These are phyloP conservation scores for Atkinsonella hypoxylon DNA, from an alignment of 2,329 filamentous ascomycete genomes.

Conservation along the genomic window DNA sequence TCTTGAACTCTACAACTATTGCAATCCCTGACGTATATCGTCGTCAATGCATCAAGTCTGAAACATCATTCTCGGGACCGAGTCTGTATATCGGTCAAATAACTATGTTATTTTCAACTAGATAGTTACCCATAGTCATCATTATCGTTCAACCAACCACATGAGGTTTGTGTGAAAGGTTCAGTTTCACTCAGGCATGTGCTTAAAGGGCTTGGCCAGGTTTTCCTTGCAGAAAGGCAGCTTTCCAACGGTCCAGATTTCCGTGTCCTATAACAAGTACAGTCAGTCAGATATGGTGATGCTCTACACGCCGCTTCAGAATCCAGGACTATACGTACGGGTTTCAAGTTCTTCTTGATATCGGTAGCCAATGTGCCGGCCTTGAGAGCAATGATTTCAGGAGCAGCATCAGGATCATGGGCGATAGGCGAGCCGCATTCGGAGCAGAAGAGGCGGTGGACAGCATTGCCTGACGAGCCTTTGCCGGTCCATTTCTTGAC, in stretches of 20 bases:
- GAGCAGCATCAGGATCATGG: constrained; percentile 59
- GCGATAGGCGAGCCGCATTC: constrained; percentile 60
- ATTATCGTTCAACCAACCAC: not conserved
- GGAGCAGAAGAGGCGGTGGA: constrained; percentile 58
- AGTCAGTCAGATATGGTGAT: not conserved
- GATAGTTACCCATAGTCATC: not conserved
- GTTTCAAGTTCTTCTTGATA: constrained; percentile 57
- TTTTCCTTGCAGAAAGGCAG: constrained; percentile 58
- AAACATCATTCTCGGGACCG: no score
- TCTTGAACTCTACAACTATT: no score
- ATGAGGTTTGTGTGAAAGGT: no score
- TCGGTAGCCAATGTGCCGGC: constrained; percentile 50
- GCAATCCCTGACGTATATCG: no score
- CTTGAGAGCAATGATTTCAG: constrained; percentile 58
- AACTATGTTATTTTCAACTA: not conserved
- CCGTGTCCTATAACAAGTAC: constrained; percentile 39
- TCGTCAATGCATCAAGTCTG: no score
- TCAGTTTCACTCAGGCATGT: constrained; percentile 45
- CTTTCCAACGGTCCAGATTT: constrained; percentile 60
- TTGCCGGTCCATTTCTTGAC: constrained; percentile 51
- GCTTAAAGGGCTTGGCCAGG: constrained; percentile 47
- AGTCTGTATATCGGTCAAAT: not conserved
- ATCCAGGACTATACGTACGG: constrained; percentile 28
- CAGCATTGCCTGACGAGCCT: constrained; percentile 48
- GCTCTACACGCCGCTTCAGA: no score